Percentiles rank a stretch among this genome's conserved stretches.
These are phyloP conservation scores for Podila verticillata DNA, from an alignment of 192 early-diverging fungal species.

Conservation along the genomic window DNA sequence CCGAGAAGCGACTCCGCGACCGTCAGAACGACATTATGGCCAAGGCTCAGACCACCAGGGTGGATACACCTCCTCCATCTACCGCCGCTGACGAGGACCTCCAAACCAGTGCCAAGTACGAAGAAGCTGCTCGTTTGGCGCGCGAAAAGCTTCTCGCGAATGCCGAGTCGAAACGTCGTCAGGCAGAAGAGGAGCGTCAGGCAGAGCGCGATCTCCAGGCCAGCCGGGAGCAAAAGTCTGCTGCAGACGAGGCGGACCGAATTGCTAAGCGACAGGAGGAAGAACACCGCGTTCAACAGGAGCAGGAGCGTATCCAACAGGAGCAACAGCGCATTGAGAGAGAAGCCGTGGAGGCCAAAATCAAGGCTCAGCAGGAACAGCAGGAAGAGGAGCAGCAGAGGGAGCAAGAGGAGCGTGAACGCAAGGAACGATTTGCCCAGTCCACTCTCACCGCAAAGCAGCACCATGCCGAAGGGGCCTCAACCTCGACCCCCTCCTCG, in stretches of 20 bases:
- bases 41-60: conserved; percentile 12
- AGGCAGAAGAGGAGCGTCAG: conserved; percentile 51
- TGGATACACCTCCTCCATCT: conserved; percentile 24
- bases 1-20: conserved; percentile 59
- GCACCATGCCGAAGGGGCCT: conserved; percentile 2
- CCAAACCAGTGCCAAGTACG: conserved; percentile 54
- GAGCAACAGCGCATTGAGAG: conserved; percentile 5
- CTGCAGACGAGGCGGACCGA: conserved; percentile 9
- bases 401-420: conserved; percentile 36
- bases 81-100: conserved; percentile 39
- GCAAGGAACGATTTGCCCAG: conserved; percentile 46
- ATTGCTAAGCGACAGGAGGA: conserved; percentile 21
- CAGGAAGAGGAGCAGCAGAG: conserved; percentile 10
- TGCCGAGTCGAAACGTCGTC: conserved; percentile 48
- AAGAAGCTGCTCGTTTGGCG: conserved; percentile 56
- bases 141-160: conserved; percentile 52
- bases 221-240: conserved; percentile 5
- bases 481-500: not conserved
- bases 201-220: conserved; percentile 36
- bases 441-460: conserved; percentile 33
- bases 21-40: conserved; percentile 50
- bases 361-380: not conserved
- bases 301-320: conserved; percentile 4
- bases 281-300: conserved; percentile 2
- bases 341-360: not conserved